Conservation (phyloP, 2,329 filamentous ascomycete species). For the Ophiostoma fasciatum region DNA sequence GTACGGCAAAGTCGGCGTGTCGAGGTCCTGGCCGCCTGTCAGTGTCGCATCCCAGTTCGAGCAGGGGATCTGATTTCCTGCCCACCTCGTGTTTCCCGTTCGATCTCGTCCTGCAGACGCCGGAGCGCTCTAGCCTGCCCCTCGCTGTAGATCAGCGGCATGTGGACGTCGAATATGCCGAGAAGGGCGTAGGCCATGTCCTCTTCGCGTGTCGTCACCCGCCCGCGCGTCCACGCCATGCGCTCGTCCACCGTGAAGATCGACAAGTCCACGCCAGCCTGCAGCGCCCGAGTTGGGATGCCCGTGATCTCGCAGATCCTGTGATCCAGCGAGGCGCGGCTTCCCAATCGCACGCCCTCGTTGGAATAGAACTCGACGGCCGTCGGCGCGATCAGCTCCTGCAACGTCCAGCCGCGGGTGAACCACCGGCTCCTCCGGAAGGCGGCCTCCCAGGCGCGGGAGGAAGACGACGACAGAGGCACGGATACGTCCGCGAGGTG, state of each 20-base stretch:
- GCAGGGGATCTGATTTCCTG: too few species aligned
- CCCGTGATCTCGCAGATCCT: not conserved
- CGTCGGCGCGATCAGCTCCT: constrained; percentile 12
- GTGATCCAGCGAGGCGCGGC: constrained; percentile 6
- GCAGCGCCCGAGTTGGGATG: not conserved
- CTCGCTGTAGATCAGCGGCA: constrained; percentile 9
- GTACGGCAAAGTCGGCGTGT: too few species aligned
- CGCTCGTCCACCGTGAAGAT: not conserved
- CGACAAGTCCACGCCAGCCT: not conserved
- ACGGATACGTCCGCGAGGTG: constrained; percentile 11
- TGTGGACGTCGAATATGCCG: constrained; percentile 4
- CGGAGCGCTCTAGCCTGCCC: constrained; percentile 5
- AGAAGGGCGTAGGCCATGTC: constrained; percentile 2
- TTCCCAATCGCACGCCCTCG: constrained; percentile 8
- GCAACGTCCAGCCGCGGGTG: constrained; percentile 13
- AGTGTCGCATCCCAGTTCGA: too few species aligned
- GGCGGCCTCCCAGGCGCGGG: not conserved
- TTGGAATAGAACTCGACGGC: constrained; percentile 10
- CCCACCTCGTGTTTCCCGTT: too few species aligned
- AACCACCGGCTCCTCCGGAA: constrained; percentile 10
- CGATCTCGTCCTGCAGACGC: constrained; percentile 14
- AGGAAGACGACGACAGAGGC: too few species aligned
- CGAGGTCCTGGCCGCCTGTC: too few species aligned
- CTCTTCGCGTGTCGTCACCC: constrained; percentile 5
- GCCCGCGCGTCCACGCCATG: not conserved